Evolutionary conservation across 257 asterid species (phyloP).

Genomic region (Solanum appendiculatum): DNA sequence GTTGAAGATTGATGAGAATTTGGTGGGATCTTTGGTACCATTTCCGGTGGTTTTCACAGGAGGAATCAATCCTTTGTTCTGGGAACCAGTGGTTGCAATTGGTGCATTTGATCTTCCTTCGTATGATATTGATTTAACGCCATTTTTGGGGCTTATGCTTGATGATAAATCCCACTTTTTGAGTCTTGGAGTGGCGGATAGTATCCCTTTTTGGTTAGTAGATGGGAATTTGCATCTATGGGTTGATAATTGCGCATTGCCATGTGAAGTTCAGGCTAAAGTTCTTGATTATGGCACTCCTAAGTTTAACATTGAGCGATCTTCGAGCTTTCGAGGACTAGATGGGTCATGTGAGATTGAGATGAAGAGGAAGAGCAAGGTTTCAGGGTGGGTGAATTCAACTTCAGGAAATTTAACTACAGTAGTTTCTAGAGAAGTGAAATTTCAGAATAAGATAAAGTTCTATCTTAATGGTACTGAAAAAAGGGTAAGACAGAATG

Average conservation of each 20-base stretch:
- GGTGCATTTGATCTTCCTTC: constrained; percentile 86
- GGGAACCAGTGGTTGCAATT: constrained; percentile 82
- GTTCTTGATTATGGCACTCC: constrained; percentile 25
- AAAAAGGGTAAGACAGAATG: constrained; percentile 43
- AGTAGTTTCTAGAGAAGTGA: constrained; percentile 14
- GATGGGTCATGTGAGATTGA: constrained; percentile 49
- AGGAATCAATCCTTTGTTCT: constrained; percentile 71
- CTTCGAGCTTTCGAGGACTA: constrained; percentile 21
- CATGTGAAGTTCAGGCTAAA: constrained; percentile 38
- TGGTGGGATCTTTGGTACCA: constrained; percentile 66
- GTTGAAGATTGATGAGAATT: constrained; percentile 46
- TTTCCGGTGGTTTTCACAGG: constrained; percentile 79
- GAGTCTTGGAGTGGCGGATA: constrained; percentile 50
- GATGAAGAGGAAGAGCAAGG: constrained; percentile 31
- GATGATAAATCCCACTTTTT: constrained; percentile 42
- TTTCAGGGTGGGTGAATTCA: constrained; percentile 72
- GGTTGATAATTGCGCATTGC: constrained; percentile 36
- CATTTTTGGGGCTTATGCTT: constrained; percentile 47
- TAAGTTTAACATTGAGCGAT: constrained; percentile 13
- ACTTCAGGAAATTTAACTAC: constrained; percentile 65
- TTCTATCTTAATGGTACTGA: constrained; percentile 31
- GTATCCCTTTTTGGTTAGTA: constrained; percentile 67
- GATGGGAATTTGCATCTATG: constrained; percentile 80
- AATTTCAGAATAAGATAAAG: constrained; percentile 40
- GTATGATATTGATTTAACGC: constrained; percentile 64